These are phyloP conservation scores for Tulasnella sp. DNA, from an alignment of 768 basidiomycete genomes.

Conservation along the genomic window DNA sequence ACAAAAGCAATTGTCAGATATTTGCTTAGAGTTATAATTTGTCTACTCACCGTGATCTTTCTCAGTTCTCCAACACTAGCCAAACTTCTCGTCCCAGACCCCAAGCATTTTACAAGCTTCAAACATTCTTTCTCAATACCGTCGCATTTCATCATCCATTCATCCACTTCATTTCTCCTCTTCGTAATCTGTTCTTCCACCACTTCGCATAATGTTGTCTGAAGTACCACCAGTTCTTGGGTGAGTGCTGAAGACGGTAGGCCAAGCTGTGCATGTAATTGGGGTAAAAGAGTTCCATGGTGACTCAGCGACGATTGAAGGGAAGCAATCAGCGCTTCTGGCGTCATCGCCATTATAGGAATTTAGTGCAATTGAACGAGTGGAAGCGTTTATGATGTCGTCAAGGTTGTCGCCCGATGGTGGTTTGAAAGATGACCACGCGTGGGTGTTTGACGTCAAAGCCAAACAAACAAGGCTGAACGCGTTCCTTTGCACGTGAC, in stretches of 20 bases:
- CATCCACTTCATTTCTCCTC: conserved; percentile 63
- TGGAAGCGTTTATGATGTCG: no score
- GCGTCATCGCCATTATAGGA: conserved; percentile 8
- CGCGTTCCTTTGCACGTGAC: no score
- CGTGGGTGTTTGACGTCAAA: no score
- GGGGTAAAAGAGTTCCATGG: conserved; percentile 71
- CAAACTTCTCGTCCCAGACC: conserved; percentile 37
- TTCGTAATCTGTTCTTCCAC: conserved; percentile 61
- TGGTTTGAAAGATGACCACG: no score
- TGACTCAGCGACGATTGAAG: conserved; percentile 64
- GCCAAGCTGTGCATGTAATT: conserved; percentile 72
- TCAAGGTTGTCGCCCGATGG: no score
- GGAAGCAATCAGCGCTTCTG: conserved; percentile 46
- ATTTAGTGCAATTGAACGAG: neutral
- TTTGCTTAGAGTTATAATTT: neutral
- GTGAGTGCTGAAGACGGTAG: conserved; percentile 66
- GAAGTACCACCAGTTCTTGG: conserved; percentile 62
- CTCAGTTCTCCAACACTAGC: conserved; percentile 49
- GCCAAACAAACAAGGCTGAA: no score
- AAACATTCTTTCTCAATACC: conserved; percentile 50
- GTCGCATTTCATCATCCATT: conserved; percentile 52
- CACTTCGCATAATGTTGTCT: conserved; percentile 59
- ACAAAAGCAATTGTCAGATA: neutral
- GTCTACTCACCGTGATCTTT: conserved; percentile 38
- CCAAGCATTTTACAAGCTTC: conserved; percentile 54